Evolutionary conservation across 106 monocot genomes (phyloP).

Genomic region (Alisma plantagoaquatica): DNA sequence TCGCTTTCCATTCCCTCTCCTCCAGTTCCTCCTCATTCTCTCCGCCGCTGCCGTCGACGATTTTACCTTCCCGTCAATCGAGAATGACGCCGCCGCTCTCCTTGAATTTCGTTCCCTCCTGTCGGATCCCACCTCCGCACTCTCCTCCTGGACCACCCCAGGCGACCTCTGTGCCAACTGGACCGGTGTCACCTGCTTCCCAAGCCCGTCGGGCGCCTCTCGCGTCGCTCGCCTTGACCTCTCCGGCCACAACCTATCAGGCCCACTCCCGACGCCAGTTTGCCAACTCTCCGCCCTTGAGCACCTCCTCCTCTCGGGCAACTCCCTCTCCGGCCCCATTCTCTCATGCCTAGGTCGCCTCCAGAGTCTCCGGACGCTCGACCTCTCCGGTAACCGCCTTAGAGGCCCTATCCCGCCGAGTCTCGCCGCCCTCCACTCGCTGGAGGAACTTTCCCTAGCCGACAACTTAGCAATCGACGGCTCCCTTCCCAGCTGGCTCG

Average conservation of each 20-base stretch:
- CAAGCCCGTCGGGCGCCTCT: slow-evolving; percentile 24
- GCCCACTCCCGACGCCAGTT: slow-evolving; percentile 13
- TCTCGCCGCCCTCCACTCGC: slow-evolving; percentile 14
- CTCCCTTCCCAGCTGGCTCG: slow-evolving; percentile 27
- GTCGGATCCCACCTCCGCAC: slow-evolving; percentile 12
- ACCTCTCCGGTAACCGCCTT: slow-evolving; percentile 29
- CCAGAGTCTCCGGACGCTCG: slow-evolving; percentile 26
- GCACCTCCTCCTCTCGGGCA: slow-evolving; percentile 31
- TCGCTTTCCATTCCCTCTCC: too few relatives aligned
- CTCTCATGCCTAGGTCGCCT: slow-evolving; percentile 35
- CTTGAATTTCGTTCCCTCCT: slow-evolving; percentile 22
- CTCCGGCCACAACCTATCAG: slow-evolving; percentile 16
- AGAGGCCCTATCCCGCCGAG: slow-evolving; percentile 22
- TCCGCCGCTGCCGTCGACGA: slow-evolving; percentile 10
- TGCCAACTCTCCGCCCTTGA: slow-evolving; percentile 39
- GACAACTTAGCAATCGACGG: slow-evolving; percentile 25
- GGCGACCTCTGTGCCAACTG: slow-evolving; percentile 7
- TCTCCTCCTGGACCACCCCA: slow-evolving; percentile 5
- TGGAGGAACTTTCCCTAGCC: slow-evolving; percentile 27
- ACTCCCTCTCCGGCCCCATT: slow-evolving; percentile 28
- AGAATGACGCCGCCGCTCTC: slow-evolving; percentile 31
- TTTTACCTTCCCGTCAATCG: too few relatives aligned
- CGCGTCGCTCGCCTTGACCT: slow-evolving; percentile 35
- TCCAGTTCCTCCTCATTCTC: background rate
- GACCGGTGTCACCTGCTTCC: slow-evolving; percentile 17